Evolutionary conservation across 164 flowering plant species (phyloP).

Genomic region (Echeveria elegans): DNA sequence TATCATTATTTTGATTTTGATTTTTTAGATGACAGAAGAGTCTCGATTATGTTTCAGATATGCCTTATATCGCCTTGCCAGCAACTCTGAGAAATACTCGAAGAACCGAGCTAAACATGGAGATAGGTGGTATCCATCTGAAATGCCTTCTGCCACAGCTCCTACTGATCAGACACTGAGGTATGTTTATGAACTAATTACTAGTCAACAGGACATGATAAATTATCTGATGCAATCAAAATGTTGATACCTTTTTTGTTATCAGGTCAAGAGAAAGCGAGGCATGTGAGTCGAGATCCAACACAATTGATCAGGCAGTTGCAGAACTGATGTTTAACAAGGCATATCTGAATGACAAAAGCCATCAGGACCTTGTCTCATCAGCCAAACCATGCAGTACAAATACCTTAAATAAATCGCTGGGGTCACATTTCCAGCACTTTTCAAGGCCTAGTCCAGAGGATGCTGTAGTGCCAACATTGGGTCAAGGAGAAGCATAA

Average conservation of each 20-base stretch:
- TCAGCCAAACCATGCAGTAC: neutral
- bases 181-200: no score
- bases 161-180: constrained; percentile 12
- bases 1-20: no score
- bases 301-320: constrained; percentile 32
- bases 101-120: constrained; percentile 11
- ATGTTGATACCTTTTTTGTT: no score
- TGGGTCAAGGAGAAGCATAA: neutral
- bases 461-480: constrained; percentile 15
- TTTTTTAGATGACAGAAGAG: constrained; percentile 37
- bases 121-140: constrained; percentile 2
- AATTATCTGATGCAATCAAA: no score
- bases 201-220: neutral
- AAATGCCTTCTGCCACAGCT: constrained; percentile 7
- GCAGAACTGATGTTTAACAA: constrained; percentile 34
- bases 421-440: neutral
- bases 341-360: neutral
- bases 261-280: constrained; percentile 16
- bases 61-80: constrained; percentile 54
- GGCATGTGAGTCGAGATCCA: constrained; percentile 11
- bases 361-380: neutral
- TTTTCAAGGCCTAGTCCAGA: neutral
- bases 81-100: constrained; percentile 19
- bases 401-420: no score
- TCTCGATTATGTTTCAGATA: constrained; percentile 51